These are phyloP conservation scores for Magnaporthiopsis rhizophila DNA, from an alignment of 2,329 filamentous ascomycete species.

Conservation along the genomic window DNA sequence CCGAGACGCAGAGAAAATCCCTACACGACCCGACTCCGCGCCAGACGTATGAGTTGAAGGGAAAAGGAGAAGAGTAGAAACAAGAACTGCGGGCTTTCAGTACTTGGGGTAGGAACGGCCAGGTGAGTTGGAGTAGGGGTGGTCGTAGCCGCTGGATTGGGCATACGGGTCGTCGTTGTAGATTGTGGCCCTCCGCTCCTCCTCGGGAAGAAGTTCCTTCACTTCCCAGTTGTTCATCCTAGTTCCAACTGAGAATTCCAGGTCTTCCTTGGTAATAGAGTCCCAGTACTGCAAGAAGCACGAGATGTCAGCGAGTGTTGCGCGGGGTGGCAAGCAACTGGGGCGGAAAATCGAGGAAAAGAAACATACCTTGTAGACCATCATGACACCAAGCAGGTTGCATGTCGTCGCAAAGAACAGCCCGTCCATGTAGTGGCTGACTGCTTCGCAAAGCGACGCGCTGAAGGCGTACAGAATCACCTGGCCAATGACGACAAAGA, in stretches of 20 bases:
- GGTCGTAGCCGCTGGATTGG: constrained; percentile 46
- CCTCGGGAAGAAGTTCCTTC: constrained; percentile 79
- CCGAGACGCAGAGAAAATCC: neutral
- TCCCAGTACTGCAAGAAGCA: constrained; percentile 74
- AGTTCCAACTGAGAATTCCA: constrained; percentile 94
- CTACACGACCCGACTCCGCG: neutral
- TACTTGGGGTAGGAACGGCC: constrained; percentile 39
- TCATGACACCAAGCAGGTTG: constrained; percentile 95
- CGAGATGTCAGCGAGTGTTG: constrained; percentile 19
- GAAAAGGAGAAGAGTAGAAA: neutral
- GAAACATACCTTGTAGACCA: constrained; percentile 83
- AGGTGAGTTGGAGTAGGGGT: constrained; percentile 36
- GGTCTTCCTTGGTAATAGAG: constrained; percentile 94
- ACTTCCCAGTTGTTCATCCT: constrained; percentile 98
- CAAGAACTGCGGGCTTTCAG: constrained; percentile 14
- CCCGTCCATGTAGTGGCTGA: constrained; percentile 89
- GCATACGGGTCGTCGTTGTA: constrained; percentile 63
- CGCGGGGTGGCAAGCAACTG: constrained; percentile 4
- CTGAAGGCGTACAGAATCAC: constrained; percentile 89
- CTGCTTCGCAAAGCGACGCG: constrained; percentile 70
- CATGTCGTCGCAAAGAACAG: constrained; percentile 90
- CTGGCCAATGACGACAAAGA: constrained; percentile 89
- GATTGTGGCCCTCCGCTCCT: constrained; percentile 65
- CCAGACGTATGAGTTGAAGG: neutral
- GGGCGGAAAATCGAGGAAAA: neutral